These are phyloP conservation scores for Phialemoniopsis sp. DNA, from an alignment of 2,329 filamentous ascomycete genomes.

Conservation along the genomic window DNA sequence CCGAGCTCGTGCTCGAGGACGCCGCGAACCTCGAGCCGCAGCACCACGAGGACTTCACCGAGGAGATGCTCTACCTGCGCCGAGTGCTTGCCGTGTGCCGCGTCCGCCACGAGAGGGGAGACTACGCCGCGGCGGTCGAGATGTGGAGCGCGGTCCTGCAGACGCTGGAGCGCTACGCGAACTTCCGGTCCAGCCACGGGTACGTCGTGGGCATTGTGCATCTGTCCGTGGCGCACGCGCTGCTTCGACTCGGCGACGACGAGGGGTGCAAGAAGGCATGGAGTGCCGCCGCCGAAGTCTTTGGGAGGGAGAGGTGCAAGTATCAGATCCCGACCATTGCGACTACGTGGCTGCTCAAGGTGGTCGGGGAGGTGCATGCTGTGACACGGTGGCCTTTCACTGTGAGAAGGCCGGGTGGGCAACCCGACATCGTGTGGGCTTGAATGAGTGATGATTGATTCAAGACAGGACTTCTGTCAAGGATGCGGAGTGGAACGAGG, in stretches of 20 bases:
- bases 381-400: too few species aligned
- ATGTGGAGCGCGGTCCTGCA: constrained; percentile 14
- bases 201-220: constrained; percentile 20
- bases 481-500: too few species aligned
- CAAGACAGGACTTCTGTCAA: too few species aligned
- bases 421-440: too few species aligned
- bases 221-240: constrained; percentile 20
- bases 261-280: constrained; percentile 13
- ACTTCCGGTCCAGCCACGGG: constrained; percentile 13
- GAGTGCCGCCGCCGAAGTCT: constrained; percentile 8
- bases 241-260: constrained; percentile 13
- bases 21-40: constrained; percentile 12
- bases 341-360: constrained; percentile 19
- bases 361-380: constrained; percentile 18
- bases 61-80: constrained; percentile 24
- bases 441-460: too few species aligned
- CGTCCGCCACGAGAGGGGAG: constrained; percentile 9
- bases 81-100: constrained; percentile 19
- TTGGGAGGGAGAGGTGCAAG: constrained; percentile 19
- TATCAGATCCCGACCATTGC: constrained; percentile 22
- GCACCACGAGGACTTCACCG: constrained; percentile 21
- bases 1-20: constrained; percentile 9
- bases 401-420: too few species aligned
- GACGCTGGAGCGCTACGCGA: constrained; percentile 13
- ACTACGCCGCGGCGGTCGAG: constrained; percentile 10